Evolutionary conservation across 1,284 basidiomycete genomes (phyloP).

Genomic region (Hypsizygus ulmarius): DNA sequence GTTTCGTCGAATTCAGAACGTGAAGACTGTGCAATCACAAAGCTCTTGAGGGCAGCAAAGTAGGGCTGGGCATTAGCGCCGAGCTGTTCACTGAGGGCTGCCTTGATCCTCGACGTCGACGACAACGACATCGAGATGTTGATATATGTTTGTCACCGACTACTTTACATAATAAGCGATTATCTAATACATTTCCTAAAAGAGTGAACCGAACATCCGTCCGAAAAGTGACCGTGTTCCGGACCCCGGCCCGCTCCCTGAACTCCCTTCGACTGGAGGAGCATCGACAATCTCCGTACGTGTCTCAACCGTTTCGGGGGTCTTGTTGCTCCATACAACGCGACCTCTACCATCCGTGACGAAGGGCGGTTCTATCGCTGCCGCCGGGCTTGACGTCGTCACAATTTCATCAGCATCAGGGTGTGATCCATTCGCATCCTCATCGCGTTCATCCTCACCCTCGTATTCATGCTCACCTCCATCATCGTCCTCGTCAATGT

Average conservation of each 20-base stretch:
- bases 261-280: neutral
- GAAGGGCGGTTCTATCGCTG: constrained; percentile 48
- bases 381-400: neutral
- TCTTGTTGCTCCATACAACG: constrained; percentile 53
- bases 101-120: constrained; percentile 72
- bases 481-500: neutral
- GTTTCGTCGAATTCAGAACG: constrained; percentile 73
- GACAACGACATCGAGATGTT: constrained; percentile 61
- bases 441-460: neutral
- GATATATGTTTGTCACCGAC: constrained; percentile 11
- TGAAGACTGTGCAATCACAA: constrained; percentile 65
- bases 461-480: neutral
- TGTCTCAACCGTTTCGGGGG: constrained; percentile 2
- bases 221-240: constrained; percentile 13
- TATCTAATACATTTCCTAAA: constrained; percentile 4
- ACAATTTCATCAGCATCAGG: neutral
- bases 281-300: constrained; percentile 1
- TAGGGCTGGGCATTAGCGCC: constrained; percentile 61
- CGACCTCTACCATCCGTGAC: constrained; percentile 52
- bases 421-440: neutral
- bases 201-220: constrained; percentile 17
- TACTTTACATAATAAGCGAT: constrained; percentile 7
- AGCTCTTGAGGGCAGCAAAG: constrained; percentile 61
- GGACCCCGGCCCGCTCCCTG: constrained; percentile 7
- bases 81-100: constrained; percentile 58